phyloP scores from a whole-genome alignment of 1,284 basidiomycete species.

The Tylopilus sp. region DNA sequence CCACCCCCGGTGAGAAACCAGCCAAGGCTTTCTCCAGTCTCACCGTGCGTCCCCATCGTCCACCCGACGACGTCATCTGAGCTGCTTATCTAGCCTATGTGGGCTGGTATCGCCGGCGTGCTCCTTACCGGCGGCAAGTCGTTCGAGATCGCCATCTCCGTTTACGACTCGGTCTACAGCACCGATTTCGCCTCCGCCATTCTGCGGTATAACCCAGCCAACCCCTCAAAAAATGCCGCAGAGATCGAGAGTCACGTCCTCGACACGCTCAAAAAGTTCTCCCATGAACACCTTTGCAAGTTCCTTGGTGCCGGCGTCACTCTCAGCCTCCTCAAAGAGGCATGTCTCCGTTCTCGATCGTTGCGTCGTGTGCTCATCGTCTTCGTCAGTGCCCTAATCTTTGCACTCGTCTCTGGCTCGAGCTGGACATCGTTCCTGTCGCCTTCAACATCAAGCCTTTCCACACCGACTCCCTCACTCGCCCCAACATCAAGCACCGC shows the following conservation, averaged over 20 bases:
- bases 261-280: slow-evolving; percentile 62
- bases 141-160: slow-evolving; percentile 68
- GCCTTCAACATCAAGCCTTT: slow-evolving; percentile 80
- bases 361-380: slow-evolving; percentile 7
- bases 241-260: slow-evolving; percentile 61
- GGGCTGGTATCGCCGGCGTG: slow-evolving; percentile 70
- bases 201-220: slow-evolving; percentile 47
- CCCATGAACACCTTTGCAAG: slow-evolving; percentile 72
- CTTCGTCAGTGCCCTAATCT: slow-evolving; percentile 59
- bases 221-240: slow-evolving; percentile 49
- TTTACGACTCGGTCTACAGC: slow-evolving; percentile 78
- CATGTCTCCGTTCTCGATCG: slow-evolving; percentile 22
- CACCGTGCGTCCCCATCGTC: slow-evolving; percentile 46
- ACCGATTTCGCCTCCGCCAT: slow-evolving; percentile 63
- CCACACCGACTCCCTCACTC: slow-evolving; percentile 71
- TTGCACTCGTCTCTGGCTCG: slow-evolving; percentile 74
- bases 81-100: slow-evolving; percentile 61
- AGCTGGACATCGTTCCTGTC: slow-evolving; percentile 71
- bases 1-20: slow-evolving; percentile 43
- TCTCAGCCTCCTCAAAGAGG: slow-evolving; percentile 45
- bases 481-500: slow-evolving; percentile 73
- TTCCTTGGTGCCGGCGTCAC: slow-evolving; percentile 68
- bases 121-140: slow-evolving; percentile 53
- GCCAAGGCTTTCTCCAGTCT: slow-evolving; percentile 56
- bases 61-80: slow-evolving; percentile 18